Base-by-base conservation (phyloP, 192 early-diverging fungal genomes). In the Radiomyces spectabilis region DNA sequence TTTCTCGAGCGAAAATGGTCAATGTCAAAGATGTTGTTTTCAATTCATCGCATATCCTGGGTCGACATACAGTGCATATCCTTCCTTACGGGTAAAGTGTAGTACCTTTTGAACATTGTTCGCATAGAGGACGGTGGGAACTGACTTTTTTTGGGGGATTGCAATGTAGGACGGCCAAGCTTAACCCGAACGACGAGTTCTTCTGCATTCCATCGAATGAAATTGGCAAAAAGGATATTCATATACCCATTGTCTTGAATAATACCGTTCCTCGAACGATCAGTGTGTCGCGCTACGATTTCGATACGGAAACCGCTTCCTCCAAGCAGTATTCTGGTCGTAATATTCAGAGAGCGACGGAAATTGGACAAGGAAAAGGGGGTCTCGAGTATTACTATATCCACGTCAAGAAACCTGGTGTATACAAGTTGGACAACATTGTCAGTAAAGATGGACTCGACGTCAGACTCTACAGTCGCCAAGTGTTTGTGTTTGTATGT, bases 21-120 rank as follows among this genome's bases (percentile, higher is more conserved):
- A 55, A 56, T 54, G 56, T 58, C 6, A 49, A 57, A 41, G 68
- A 66, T 32, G 39, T 74, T 5, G 49, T 66, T n/a, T 55, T 56
- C 21, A 68, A 74, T 41, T 41, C 61, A 6, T 59, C 65, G 24
- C 73, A 71, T 61, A 61, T 75, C 38, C 32, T 69, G 13, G 73
- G 73, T 41, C 60, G 54, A 45, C 73, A 75, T 55, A 75, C 57
- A 1, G 69, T 75, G 13, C 62, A 71, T 30, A 58, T 72, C 40
- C 51, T 75, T 41, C 73, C 68, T n/a, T 60, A 59, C 41, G 61
- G 68, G 68, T 70, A 55, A 44, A 48, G 25, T 8, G 12, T 15
- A n/a, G n/a, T n/a, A n/a, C n/a, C n/a, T 24, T 9, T 48, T 2
- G 15, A 15, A 34, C 2, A 4, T 7, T 37, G 3, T 27, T 2